These are phyloP conservation scores for Eucalyptus marginata DNA, from an alignment of 345 rosid genomes.

Conservation along the genomic window DNA sequence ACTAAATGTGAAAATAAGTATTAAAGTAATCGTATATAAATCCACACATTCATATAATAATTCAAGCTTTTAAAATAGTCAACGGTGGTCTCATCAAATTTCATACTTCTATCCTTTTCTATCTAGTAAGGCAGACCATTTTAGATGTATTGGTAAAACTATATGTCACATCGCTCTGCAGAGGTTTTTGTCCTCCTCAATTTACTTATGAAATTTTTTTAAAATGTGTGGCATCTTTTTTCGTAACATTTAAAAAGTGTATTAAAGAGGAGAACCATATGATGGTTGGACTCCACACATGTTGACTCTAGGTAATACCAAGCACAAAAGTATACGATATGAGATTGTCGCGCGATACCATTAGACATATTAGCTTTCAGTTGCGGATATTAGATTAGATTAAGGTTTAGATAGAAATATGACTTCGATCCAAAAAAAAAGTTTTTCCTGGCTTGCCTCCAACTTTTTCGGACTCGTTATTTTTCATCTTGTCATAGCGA, in stretches of 20 bases:
- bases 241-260: not conserved
- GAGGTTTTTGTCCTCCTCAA: not conserved
- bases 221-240: not conserved
- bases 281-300: not conserved
- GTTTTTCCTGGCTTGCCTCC: not conserved
- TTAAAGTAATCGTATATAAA: too few species aligned
- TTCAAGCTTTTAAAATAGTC: too few species aligned
- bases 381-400: not conserved
- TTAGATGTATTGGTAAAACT: not conserved
- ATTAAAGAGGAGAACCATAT: not conserved
- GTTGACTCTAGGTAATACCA: too few species aligned
- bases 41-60: too few species aligned
- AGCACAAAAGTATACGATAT: too few species aligned
- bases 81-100: fast-evolving
- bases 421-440: not conserved
- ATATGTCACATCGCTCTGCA: not conserved
- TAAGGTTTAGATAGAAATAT: not conserved
- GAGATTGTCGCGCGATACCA: not conserved
- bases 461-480: not conserved
- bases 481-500: not conserved
- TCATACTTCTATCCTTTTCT: too few species aligned
- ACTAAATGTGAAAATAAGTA: too few species aligned
- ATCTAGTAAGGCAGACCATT: not conserved
- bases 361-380: not conserved
- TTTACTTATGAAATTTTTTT: not conserved